Conservation (phyloP, 139 green algal genomes). For the Microglena sp. region DNA sequence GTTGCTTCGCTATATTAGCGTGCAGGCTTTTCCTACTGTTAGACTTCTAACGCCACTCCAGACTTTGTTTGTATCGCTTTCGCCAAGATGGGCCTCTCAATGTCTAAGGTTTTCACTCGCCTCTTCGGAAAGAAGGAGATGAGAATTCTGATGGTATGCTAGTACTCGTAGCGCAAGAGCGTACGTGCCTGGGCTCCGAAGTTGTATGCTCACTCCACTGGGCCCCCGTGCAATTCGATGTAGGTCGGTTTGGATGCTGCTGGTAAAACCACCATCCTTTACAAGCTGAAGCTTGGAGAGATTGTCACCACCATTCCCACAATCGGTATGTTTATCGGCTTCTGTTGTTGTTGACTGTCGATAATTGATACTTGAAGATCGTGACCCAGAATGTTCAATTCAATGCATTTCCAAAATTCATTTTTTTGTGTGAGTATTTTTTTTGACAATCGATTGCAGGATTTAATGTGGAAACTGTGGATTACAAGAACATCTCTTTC, state of each 20-base stretch:
- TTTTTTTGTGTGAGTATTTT: too few species aligned
- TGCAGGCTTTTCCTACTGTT: too few species aligned
- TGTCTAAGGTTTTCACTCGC: constrained; percentile 84
- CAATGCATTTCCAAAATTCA: too few species aligned
- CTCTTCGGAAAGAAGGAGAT: constrained; percentile 96
- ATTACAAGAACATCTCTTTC: constrained; percentile 97
- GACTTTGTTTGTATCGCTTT: too few species aligned
- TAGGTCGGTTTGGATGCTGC: constrained; percentile 94
- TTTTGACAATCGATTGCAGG: constrained; percentile 60
- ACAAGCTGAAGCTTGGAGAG: constrained; percentile 99
- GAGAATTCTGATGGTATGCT: constrained; percentile 93
- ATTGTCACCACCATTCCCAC: constrained; percentile 98
- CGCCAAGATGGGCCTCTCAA: constrained; percentile 84
- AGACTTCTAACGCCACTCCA: too few species aligned
- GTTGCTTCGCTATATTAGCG: too few species aligned
- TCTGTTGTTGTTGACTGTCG: not conserved
- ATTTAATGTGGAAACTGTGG: constrained; percentile 96
- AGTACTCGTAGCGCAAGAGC: not conserved
- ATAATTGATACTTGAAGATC: not conserved
- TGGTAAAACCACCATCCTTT: constrained; percentile 99
- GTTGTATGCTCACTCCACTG: not conserved
- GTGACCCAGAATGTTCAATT: not conserved
- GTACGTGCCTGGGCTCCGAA: not conserved
- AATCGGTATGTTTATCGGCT: constrained; percentile 82
- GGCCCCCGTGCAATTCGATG: not conserved